These are phyloP conservation scores for Oenanthe javanica DNA, from an alignment of 140 eudicot genomes.

Conservation along the genomic window DNA sequence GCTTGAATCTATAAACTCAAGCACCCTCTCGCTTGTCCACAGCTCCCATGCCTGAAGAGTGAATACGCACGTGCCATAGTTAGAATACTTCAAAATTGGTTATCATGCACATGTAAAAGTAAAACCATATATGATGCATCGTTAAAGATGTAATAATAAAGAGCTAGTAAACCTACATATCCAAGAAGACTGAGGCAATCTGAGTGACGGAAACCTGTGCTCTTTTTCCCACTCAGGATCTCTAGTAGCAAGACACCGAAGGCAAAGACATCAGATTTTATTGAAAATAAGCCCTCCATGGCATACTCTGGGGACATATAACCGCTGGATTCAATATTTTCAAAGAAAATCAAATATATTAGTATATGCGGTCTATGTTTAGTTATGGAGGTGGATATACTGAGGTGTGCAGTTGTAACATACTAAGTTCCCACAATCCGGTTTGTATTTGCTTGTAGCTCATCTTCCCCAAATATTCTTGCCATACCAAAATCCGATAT, in stretches of 20 bases:
- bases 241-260: slow-evolving; percentile 15
- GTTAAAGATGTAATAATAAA: neutral
- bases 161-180: slow-evolving; percentile 14
- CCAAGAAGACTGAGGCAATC: slow-evolving; percentile 21
- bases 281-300: neutral
- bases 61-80: neutral
- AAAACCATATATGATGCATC: neutral
- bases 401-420: no score
- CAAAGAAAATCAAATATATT: no score
- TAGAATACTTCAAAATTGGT: neutral
- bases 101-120: neutral
- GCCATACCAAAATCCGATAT: no score
- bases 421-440: no score
- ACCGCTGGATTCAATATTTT: no score
- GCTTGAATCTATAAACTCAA: slow-evolving; percentile 4
- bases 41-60: slow-evolving; percentile 15
- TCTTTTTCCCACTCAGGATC: slow-evolving; percentile 23
- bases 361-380: no score
- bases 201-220: slow-evolving; percentile 11
- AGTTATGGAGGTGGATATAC: no score
- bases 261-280: slow-evolving; percentile 15
- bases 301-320: no score
- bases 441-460: no score
- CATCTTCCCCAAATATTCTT: no score
- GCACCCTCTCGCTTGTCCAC: slow-evolving; percentile 13